Evolutionary conservation across 768 basidiomycete species (phyloP), one percentile per base, ranked within the genome.

Genomic region (Lentinula aciculospora): DNA sequence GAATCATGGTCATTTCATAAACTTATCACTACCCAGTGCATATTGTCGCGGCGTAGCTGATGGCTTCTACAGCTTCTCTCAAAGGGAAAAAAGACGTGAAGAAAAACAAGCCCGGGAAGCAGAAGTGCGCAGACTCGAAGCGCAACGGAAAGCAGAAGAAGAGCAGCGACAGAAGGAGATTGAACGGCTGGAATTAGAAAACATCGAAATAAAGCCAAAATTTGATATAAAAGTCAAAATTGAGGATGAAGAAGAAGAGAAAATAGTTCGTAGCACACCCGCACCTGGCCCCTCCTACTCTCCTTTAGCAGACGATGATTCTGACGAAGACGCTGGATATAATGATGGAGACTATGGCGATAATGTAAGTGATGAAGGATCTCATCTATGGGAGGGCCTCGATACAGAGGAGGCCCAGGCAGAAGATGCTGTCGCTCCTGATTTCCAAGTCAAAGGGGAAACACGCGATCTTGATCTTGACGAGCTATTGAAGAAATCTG

Each of bases 31-130:
- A 28, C 28, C 9, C 46, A 64, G 65, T 37, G 49, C 56, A 25
- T 64, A 66, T 51, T 49, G 62, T 25, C 48, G 31, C 19, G 65
- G 65, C n/a, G 60, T 64, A 9, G 61, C 56, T 5, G 55, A 60
- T 25, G 66, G 66, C 1, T 40, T 67, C 13, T 59, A 57, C 23
- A 25, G n/a, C 7, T 59, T 66, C 51, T 65, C 67, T 2, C 23
- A 37, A 19, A 60, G 60, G 47, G 69, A 68, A 36, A 66, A 64
- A 37, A 54, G 60, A 51, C 17, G 60, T 13, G 67, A 66, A 42
- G 48, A 62, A 39, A 32, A 63, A 37, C 51, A 62, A 2, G 65
- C 64, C 8, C 44, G 51, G n/a, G 58, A 60, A 39, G 60, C 58
- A 48, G 67, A 70, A 54, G 36, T 42, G 46, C 57, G 61, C 10